Conservation (phyloP, 352 stramenopile genomes). For the Lagenidium sp. region DNA sequence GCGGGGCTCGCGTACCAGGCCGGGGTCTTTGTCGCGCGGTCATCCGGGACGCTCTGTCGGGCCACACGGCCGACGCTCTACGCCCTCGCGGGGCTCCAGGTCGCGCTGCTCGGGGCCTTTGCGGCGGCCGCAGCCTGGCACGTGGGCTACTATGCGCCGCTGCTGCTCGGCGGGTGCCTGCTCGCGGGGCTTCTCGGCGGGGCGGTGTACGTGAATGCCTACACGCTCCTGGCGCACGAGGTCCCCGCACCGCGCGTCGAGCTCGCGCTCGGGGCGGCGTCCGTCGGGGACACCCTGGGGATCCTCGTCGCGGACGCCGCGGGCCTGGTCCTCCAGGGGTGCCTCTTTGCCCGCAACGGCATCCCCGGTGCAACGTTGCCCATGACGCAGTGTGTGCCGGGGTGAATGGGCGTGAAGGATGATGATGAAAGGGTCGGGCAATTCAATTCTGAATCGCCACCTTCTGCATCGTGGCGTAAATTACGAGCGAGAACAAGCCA, state of each 20-base stretch:
- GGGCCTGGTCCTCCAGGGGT: conserved; percentile 88
- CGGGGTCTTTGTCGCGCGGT: conserved; percentile 90
- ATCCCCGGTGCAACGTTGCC: conserved; percentile 52
- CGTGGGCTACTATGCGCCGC: conserved; percentile 80
- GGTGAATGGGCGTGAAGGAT: too few species aligned
- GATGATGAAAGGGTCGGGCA: too few species aligned
- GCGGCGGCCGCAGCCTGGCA: conserved; percentile 68
- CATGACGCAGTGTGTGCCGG: too few species aligned
- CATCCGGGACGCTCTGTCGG: conserved; percentile 78
- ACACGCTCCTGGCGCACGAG: conserved; percentile 82
- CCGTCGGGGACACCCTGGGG: conserved; percentile 84
- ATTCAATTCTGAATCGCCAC: conserved; percentile 17
- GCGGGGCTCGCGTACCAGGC: conserved; percentile 89
- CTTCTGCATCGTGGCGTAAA: neutral
- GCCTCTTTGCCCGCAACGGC: conserved; percentile 83
- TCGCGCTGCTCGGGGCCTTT: conserved; percentile 84
- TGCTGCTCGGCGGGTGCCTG: conserved; percentile 81
- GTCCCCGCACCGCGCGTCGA: conserved; percentile 63
- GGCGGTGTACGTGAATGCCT: conserved; percentile 89
- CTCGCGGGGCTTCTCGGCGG: conserved; percentile 84
- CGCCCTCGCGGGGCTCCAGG: conserved; percentile 85
- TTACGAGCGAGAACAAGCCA: neutral
- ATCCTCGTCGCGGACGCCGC: conserved; percentile 86
- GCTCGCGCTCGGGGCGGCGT: conserved; percentile 82
- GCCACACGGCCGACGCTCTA: conserved; percentile 72